Evolutionary conservation across 495 filamentous ascomycete species (phyloP).

Genomic region (Physcia stellaris): DNA sequence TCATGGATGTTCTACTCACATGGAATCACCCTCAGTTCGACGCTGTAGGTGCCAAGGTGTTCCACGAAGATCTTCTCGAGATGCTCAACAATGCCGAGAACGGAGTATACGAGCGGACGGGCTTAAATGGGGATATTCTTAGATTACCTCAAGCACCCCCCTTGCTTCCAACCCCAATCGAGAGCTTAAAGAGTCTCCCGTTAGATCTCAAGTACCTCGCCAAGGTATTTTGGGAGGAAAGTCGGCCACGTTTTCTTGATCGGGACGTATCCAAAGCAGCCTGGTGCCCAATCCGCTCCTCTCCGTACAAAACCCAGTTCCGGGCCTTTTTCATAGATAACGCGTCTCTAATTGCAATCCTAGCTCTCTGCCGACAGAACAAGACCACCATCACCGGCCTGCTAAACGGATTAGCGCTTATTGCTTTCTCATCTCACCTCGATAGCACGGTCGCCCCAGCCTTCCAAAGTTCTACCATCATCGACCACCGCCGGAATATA

Average conservation of each 20-base stretch:
- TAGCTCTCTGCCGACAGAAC: constrained; percentile 1
- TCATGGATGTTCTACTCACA: constrained; percentile 5
- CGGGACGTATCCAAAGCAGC: too few species aligned
- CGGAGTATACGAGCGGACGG: constrained; percentile 23
- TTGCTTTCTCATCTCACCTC: neutral
- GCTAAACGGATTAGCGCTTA: neutral
- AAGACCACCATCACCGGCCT: constrained; percentile 1
- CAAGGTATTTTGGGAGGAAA: too few species aligned
- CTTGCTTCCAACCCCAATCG: constrained; percentile 5
- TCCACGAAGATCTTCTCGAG: constrained; percentile 31
- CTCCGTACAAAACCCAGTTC: too few species aligned
- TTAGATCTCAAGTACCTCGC: too few species aligned
- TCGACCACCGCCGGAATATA: constrained; percentile 1
- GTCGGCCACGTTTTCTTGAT: too few species aligned
- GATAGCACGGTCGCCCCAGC: constrained; percentile 1
- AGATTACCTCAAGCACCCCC: constrained; percentile 4
- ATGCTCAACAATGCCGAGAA: too few species aligned
- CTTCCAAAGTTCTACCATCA: constrained; percentile 3
- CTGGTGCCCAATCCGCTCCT: too few species aligned
- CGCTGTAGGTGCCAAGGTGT: constrained; percentile 6
- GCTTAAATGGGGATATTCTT: constrained; percentile 2
- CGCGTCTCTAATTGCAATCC: neutral
- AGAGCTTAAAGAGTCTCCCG: constrained; percentile 3
- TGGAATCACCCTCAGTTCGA: constrained; percentile 13
- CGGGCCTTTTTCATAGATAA: neutral